phyloP scores from a whole-genome alignment of 2,329 filamentous ascomycete genomes.

The Botryotinia narcissicola region DNA sequence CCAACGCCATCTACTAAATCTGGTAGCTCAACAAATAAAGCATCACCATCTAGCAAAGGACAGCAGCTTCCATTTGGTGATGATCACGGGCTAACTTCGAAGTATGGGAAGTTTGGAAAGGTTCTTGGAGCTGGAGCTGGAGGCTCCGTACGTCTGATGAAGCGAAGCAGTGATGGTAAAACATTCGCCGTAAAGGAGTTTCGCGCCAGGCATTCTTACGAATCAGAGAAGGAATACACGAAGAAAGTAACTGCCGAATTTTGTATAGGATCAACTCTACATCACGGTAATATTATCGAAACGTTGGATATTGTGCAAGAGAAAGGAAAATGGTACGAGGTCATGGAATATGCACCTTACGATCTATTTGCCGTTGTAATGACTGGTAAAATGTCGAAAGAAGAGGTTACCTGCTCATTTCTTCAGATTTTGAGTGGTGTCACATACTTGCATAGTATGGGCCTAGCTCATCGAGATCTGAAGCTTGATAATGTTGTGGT shows the following conservation, averaged over 20 bases:
- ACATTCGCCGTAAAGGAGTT: conserved; percentile 99
- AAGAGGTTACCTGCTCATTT: conserved; percentile 88
- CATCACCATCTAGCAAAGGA: conserved; percentile 47
- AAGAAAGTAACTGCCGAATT: conserved; percentile 99
- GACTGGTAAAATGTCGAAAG: conserved; percentile 93
- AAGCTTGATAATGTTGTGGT: conserved; percentile 99
- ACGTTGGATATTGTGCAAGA: conserved; percentile 96
- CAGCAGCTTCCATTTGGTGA: conserved; percentile 85
- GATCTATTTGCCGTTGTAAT: conserved; percentile 98
- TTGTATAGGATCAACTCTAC: conserved; percentile 93
- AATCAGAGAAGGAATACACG: conserved; percentile 91
- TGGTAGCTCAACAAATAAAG: conserved; percentile 46
- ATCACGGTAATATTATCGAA: conserved; percentile 98
- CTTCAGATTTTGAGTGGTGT: conserved; percentile 94
- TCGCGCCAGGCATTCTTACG: conserved; percentile 84
- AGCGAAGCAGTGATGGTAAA: conserved; percentile 84
- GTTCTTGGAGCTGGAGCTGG: conserved; percentile 92
- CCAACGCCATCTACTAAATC: conserved; percentile 54
- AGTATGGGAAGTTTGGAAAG: conserved; percentile 94
- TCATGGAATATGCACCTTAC: conserved; percentile 97
- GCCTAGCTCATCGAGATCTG: conserved; percentile 88
- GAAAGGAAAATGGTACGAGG: conserved; percentile 92
- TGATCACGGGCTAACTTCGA: conserved; percentile 84
- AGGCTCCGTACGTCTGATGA: conserved; percentile 91
- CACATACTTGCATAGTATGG: conserved; percentile 91